A percentile compares a stretch with the other conserved stretches of the same genome.
phyloP scores from a whole-genome alignment of 2,329 filamentous ascomycete species.

The Huntiella omanensis region DNA sequence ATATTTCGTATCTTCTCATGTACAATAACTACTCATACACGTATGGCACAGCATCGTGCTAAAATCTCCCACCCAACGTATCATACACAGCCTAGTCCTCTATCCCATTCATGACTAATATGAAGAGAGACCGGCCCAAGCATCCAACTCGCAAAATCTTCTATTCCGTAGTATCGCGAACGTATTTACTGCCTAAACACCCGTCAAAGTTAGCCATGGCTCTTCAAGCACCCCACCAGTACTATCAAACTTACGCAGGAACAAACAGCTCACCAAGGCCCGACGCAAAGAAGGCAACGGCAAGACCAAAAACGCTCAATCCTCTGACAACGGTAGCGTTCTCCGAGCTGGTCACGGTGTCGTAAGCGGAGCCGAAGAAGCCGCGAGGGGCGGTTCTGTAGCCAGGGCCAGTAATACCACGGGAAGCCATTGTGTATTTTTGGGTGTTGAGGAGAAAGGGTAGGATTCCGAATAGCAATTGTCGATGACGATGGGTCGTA shows the following conservation, averaged over 20 bases:
- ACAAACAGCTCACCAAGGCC: slow-evolving; percentile 39
- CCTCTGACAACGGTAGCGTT: slow-evolving; percentile 52
- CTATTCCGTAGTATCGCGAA: too few relatives aligned
- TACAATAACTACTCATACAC: too few relatives aligned
- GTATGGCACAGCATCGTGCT: too few relatives aligned
- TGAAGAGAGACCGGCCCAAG: too few relatives aligned
- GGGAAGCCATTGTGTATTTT: slow-evolving; percentile 7
- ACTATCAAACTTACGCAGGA: slow-evolving; percentile 32
- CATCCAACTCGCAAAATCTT: too few relatives aligned
- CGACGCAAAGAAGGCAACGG: slow-evolving; percentile 48
- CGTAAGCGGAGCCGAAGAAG: slow-evolving; percentile 39
- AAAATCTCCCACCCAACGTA: too few relatives aligned
- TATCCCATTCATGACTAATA: too few relatives aligned
- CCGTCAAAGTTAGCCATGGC: not conserved
- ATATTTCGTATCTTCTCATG: too few relatives aligned
- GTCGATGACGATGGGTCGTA: not conserved
- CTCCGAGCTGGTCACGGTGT: slow-evolving; percentile 44
- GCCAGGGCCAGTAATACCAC: slow-evolving; percentile 10
- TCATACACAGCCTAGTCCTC: too few relatives aligned
- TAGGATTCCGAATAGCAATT: not conserved
- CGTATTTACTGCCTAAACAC: slow-evolving; percentile 1
- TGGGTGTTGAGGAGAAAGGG: not conserved
- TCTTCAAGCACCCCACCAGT: not conserved
- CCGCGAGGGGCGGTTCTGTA: slow-evolving; percentile 18
- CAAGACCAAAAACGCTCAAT: slow-evolving; percentile 46